Evolutionary conservation across 2,329 filamentous ascomycete genomes (phyloP), one percentile per base, ranked within the genome.

Genomic region (Colletotrichum orchidophilum): DNA sequence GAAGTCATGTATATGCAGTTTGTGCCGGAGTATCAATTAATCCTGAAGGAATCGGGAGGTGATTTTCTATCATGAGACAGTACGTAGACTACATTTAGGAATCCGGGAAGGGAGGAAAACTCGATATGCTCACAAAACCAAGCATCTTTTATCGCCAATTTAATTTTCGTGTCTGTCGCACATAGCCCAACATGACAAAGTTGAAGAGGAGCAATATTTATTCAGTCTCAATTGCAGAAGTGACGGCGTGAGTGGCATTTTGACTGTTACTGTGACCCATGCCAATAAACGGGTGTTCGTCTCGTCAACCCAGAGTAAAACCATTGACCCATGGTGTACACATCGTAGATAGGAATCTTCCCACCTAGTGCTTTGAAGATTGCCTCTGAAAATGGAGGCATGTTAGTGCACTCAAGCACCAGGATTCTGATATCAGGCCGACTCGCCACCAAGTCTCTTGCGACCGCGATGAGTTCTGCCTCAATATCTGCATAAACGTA

Each of bases 1-100:
- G 75, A 75, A 50, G 76, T 76, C 15, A 80, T 80, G 78, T 81
- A 80, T 63, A 80, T 80, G 79, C 78, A 80, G 73, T 81, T 81
- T 39, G 72, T 72, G 15, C 78, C 79, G 0, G 78, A 81, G 73
- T 81, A 80, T 58, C 74, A 79, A 52, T 27, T 76, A 42, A 73
- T 78, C 2, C 26, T 80, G 31, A 76, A 77, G 69, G 79, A 81
- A 64, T 77, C 76, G 1, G 71, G 72, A 1, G 79, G 79, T 0
- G 76, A 78, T 5, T 81, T 81, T 61, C 66, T 81, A 29, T 27
- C 68, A 24, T 77, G 73, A 63, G 53, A 27, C 26, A 21, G 24
- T 18, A 24, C 6, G 11, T 27, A 13, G 12, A 12, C n/a, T 8
- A 15, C 9, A 24, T 13, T 26, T 27, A 27, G 15, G 5, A 53